phyloP scores from a whole-genome alignment of 2,329 filamentous ascomycete genomes.

The Curvularia sp. region DNA sequence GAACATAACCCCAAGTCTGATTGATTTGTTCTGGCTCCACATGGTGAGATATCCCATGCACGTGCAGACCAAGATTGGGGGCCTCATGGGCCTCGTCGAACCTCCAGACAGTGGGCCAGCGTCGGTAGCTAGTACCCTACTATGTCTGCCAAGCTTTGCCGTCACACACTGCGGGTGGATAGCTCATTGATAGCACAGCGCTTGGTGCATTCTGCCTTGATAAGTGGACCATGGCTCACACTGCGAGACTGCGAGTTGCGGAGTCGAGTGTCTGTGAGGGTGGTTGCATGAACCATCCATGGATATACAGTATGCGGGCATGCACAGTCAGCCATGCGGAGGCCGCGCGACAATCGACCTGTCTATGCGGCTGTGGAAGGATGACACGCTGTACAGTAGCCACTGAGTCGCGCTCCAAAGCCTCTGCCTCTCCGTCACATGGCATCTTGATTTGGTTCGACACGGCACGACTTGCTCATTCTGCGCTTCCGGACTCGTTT shows the following conservation, averaged over 20 bases:
- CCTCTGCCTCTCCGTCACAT: background rate
- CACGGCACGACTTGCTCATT: background rate
- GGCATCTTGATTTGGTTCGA: slow-evolving; percentile 1
- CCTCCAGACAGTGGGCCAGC: slow-evolving; percentile 1
- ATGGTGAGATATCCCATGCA: slow-evolving; percentile 1
- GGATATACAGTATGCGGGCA: background rate
- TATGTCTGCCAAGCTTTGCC: slow-evolving; percentile 2
- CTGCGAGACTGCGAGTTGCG: slow-evolving; percentile 3
- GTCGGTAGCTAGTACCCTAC: slow-evolving; percentile 4
- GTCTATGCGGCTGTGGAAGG: slow-evolving; percentile 9
- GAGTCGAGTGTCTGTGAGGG: background rate
- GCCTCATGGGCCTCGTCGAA: background rate
- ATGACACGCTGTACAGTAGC: slow-evolving; percentile 15
- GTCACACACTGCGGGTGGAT: slow-evolving; percentile 7
- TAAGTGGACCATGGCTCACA: slow-evolving; percentile 8
- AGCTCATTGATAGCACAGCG: slow-evolving; percentile 11
- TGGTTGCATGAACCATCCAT: background rate
- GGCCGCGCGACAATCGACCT: slow-evolving; percentile 8
- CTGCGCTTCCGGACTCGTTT: background rate
- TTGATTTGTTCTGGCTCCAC: slow-evolving; percentile 9
- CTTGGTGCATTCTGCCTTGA: slow-evolving; percentile 9
- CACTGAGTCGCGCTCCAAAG: background rate
- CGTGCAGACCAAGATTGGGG: slow-evolving; percentile 3
- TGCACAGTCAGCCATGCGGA: slow-evolving; percentile 15
- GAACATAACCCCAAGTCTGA: background rate